These are phyloP conservation scores for Tolypocladium nubicola DNA, from an alignment of 2,329 filamentous ascomycete genomes.

Conservation along the genomic window DNA sequence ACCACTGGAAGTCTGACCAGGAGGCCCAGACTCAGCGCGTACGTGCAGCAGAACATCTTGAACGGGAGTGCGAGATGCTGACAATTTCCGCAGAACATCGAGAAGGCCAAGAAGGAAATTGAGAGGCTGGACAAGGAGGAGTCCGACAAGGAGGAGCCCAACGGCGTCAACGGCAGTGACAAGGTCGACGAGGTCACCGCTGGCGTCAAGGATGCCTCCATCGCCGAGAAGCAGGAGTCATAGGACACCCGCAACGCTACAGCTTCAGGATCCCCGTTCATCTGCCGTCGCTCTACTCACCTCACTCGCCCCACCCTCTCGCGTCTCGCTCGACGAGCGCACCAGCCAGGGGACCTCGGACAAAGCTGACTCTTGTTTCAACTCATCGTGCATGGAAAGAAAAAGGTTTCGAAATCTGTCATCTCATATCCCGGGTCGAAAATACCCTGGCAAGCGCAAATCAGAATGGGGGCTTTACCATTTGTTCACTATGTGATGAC, in stretches of 20 bases:
- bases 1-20: conserved; percentile 86
- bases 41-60: conserved; percentile 22
- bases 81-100: conserved; percentile 63
- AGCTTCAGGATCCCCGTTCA: neutral
- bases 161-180: conserved; percentile 31
- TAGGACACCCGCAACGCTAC: conserved; percentile 10
- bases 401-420: neutral
- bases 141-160: conserved; percentile 45
- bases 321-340: neutral
- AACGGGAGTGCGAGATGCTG: conserved; percentile 11
- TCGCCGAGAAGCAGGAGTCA: conserved; percentile 42
- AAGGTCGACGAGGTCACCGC: conserved; percentile 43
- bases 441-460: neutral
- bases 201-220: conserved; percentile 39
- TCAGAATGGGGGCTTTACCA: neutral
- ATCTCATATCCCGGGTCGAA: neutral
- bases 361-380: neutral
- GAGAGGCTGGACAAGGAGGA: conserved; percentile 64
- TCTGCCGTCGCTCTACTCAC: neutral
- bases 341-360: neutral
- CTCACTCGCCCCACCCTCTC: neutral
- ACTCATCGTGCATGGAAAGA: neutral
- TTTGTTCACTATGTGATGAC: neutral
- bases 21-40: conserved; percentile 83
- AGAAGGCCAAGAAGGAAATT: conserved; percentile 93